Base-by-base conservation (phyloP, 225 moss, liverwort and hornwort genomes). In the Thuidium tamariscinum region DNA sequence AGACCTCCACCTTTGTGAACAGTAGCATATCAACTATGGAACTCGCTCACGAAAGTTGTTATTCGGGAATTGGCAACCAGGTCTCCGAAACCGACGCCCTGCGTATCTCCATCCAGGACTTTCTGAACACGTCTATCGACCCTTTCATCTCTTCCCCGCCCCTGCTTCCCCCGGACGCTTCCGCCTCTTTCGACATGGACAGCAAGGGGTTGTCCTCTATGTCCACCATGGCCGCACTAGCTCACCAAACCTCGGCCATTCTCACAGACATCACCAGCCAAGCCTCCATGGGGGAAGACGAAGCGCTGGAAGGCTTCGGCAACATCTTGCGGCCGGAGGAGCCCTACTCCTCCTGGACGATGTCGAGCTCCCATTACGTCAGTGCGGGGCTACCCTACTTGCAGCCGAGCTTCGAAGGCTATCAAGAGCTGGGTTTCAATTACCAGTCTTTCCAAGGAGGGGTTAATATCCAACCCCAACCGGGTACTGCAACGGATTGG, bases 311-410 rank as follows among this genome's bases (percentile, higher is more conserved):
- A 52, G 87, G 29, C 18, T 76, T 77, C 36, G 82, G n/a, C 79
- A 89, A 66, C 62, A 89, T 90, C 34, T 23, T 75, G 49, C 77
- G 86, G 7, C 16, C 0, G 8, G 54, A 88, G 7, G 91, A 88
- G 85, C 93, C 74, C 30, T 88, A 89, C 84, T 65, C 30, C 27
- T 44, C 88, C 5, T 93, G 93, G 93, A 91, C 89, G 6, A 75
- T 49, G 70, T 29, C 89, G 25, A 76, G 42, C 55, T 76, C 71
- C 21, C 68, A 23, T 12, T 44, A 36, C 20, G 52, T 81, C 44
- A 91, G 36, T 77, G 41, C 82, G 8, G 87, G 46, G 17, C 25
- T 62, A 14, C 36, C 46, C n/a, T 79, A 44, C 66, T 70, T 70
- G 77, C 76, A 80, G 21, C 1, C 14, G 4, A 19, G 48, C 13